Conservation (phyloP, 1,139 yeast genomes). For the Casaregolazyma suthepensis region DNA sequence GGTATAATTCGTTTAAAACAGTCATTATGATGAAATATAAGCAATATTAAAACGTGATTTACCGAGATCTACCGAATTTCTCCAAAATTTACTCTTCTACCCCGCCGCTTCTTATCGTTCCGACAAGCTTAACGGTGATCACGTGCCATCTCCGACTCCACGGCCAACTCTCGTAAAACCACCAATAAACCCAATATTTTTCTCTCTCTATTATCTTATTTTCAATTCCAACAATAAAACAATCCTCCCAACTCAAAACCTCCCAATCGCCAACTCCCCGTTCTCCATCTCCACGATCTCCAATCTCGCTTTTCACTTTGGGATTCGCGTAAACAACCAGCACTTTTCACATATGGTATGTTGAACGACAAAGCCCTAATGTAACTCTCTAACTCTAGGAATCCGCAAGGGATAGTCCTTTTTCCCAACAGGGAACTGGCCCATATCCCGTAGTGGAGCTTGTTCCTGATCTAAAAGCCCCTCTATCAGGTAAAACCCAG, state of each 20-base stretch:
- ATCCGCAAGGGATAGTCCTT: neutral
- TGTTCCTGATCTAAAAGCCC: slow-evolving; percentile 17
- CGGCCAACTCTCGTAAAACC: neutral
- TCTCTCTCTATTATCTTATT: neutral
- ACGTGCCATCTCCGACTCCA: too few relatives aligned
- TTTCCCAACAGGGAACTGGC: neutral
- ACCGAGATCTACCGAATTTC: too few relatives aligned
- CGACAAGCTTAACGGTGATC: too few relatives aligned
- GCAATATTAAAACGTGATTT: neutral
- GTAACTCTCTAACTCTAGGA: neutral
- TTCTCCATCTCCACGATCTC: neutral
- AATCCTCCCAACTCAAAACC: neutral
- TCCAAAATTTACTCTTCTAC: too few relatives aligned
- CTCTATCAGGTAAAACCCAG: slow-evolving; percentile 22
- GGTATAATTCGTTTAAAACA: neutral
- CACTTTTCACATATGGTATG: neutral
- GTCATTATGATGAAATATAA: neutral
- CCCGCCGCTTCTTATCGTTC: too few relatives aligned
- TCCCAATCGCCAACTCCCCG: neutral
- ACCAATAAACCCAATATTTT: neutral
- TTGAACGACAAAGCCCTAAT: neutral
- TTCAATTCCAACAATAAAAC: neutral
- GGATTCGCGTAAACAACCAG: neutral
- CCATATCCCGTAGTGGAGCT: slow-evolving; percentile 6
- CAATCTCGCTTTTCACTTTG: neutral